phyloP scores from a whole-genome alignment of 2,329 filamentous ascomycete species.

The Neofusicoccum laricinum region DNA sequence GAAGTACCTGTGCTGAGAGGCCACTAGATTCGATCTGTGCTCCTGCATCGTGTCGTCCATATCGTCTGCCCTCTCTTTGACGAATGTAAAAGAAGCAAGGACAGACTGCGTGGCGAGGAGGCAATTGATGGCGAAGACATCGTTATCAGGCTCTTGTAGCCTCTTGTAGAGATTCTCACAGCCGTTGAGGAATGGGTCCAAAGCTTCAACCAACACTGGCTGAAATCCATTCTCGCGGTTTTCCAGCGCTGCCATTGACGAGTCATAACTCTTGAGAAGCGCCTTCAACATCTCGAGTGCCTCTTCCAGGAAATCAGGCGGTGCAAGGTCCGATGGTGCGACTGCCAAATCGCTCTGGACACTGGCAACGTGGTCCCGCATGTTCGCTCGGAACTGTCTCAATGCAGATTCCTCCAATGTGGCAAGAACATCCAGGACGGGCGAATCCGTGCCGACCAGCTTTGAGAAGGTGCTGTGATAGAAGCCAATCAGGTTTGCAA shows the following conservation, averaged over 20 bases:
- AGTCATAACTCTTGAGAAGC: slow-evolving; percentile 84
- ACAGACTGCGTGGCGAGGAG: slow-evolving; percentile 56
- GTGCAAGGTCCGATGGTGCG: slow-evolving; percentile 68
- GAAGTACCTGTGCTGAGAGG: slow-evolving; percentile 71
- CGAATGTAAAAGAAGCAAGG: slow-evolving; percentile 63
- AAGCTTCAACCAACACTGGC: slow-evolving; percentile 70
- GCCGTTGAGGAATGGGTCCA: slow-evolving; percentile 81
- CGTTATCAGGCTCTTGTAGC: slow-evolving; percentile 57
- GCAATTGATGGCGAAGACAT: slow-evolving; percentile 74
- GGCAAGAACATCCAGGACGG: slow-evolving; percentile 66
- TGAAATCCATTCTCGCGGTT: slow-evolving; percentile 69
- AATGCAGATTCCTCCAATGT: slow-evolving; percentile 73
- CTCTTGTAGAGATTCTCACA: slow-evolving; percentile 66
- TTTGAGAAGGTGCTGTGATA: slow-evolving; percentile 83
- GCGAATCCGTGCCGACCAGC: slow-evolving; percentile 67
- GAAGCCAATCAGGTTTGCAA: slow-evolving; percentile 85
- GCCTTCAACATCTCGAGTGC: slow-evolving; percentile 73
- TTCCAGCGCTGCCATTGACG: slow-evolving; percentile 60
- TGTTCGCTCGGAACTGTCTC: slow-evolving; percentile 75
- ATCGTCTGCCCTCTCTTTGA: slow-evolving; percentile 52
- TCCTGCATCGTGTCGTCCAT: slow-evolving; percentile 57
- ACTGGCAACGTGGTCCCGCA: slow-evolving; percentile 74
- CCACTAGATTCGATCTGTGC: slow-evolving; percentile 57
- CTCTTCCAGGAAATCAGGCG: slow-evolving; percentile 77
- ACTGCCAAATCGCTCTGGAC: slow-evolving; percentile 70